Base-by-base conservation (phyloP, 169 alveolate genomes). In the Plasmodium vivax region DNA sequence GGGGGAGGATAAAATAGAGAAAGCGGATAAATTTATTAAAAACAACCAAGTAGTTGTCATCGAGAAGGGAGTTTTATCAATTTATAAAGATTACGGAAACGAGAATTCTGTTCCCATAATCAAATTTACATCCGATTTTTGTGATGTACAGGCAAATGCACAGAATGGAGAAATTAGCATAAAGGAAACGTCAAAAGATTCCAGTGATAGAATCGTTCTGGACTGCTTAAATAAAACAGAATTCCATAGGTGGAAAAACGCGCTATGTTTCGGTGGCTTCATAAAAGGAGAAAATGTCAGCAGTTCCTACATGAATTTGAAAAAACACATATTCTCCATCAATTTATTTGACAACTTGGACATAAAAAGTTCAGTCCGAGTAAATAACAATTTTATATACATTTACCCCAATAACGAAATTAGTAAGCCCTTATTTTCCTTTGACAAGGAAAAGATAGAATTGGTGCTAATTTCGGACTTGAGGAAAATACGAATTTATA, bases 241-340 rank as follows among this genome's bases (percentile, higher is more conserved):
- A 81, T 95, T 94, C 92, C 83, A 91, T 56, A 93, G 97, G 71
- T 96, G 98, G 98, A 91, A 95, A 91, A 94, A 83, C 14, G 98
- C 98, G 16, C 73, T 96, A 56, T 73, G 93, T 51, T 95, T 96
- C 74, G 97, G 96, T 75, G 98, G 98, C 27, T 96, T 96, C 85
- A 14, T 96, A 43, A 84, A 83, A 82, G 93, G 84, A 27, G 62
- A 58, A 23, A 71, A 72, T 77, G 19, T 82, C 51, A 77, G 71
- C 54, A 71, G n/a, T 47, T 84, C 93, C 16, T 36, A 82, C 47
- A 85, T 84, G 47, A 87, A 96, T 84, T 92, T 96, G 87, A 94
- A 92, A 84, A 95, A 96, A 92, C 96, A 92, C 84, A 94, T 95
- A 34, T 96, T 96, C 95, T 95, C 96, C n/a, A 95, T 96, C 45